Conservation (phyloP, 345 rosid species). For the Pelargonium nanum region DNA sequence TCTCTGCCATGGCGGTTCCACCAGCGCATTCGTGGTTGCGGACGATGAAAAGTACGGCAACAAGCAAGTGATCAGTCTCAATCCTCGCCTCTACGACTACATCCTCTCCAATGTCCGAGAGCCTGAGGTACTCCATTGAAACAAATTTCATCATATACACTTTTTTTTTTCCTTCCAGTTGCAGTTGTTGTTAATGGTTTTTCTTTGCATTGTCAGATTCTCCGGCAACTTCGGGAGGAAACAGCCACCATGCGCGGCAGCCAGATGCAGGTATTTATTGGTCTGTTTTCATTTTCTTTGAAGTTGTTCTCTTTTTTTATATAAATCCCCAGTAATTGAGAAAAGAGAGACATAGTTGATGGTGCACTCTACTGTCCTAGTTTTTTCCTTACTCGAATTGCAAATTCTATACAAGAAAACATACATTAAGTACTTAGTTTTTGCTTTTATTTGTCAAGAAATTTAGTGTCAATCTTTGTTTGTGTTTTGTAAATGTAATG, state of each 20-base stretch:
- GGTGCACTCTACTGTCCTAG: too few relatives aligned
- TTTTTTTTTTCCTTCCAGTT: neutral
- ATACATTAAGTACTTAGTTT: too few relatives aligned
- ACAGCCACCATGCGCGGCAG: constrained; percentile 69
- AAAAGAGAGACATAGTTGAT: too few relatives aligned
- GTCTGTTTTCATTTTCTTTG: neutral
- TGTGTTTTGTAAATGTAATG: too few relatives aligned
- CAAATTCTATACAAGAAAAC: too few relatives aligned
- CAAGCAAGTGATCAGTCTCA: constrained; percentile 66
- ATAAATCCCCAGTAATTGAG: too few relatives aligned
- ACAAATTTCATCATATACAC: neutral
- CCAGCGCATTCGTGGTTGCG: constrained; percentile 34
- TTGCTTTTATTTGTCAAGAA: too few relatives aligned
- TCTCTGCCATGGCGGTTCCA: neutral
- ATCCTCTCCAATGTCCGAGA: constrained; percentile 78
- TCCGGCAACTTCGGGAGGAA: constrained; percentile 76
- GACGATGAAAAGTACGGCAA: constrained; percentile 61
- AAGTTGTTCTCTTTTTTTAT: constrained; percentile 1
- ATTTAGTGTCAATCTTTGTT: too few relatives aligned
- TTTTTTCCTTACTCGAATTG: too few relatives aligned
- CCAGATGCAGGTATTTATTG: constrained; percentile 66
- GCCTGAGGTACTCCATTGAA: constrained; percentile 34
- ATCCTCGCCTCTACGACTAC: constrained; percentile 69
- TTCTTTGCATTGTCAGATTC: constrained; percentile 35
- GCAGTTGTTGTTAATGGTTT: neutral